Evolutionary conservation across 495 filamentous ascomycete genomes (phyloP), one percentile per base, ranked within the genome.

Genomic region (Neurospora sublineolata): DNA sequence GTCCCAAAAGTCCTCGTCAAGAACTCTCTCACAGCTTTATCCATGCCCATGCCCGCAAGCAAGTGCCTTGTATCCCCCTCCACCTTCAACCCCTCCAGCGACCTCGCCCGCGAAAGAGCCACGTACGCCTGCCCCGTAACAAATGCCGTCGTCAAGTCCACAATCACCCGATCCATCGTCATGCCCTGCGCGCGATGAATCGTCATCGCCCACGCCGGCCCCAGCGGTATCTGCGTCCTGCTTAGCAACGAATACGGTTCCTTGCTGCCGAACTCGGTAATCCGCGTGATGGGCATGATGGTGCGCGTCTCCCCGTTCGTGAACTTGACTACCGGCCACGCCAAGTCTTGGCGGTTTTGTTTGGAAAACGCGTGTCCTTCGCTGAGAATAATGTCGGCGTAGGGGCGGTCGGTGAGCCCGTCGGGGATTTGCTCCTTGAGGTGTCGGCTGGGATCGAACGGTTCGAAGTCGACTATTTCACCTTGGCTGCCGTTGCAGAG

Each of bases 141-240:
- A 76, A 97, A 99, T 3, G 93, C 91, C 60, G 84, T 86, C 0
- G 90, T 90, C 4, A 99, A 81, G 76, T 97, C 90, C 12, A 99
- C 93, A 72, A 96, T 93, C 10, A 97, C 94, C 2, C 93, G 86
- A 69, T 97, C 92, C 37, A 99, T 85, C 30, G 95, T 97, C 77
- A 97, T 93, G 6, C 94, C 94, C 78, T 99, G 94, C 3, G 93
- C 91, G 82, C 97, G 97, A 84, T 99, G 94, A 69, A 97, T 97
- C 0, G 90, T 94, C 67, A 99, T 81, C 14, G 94, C 95, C 94
- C 95, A 99, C 1, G 94, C 95, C 0, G 97, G 84, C 36, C 96
- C 94, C 16, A 99, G 84, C 3, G 94, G 92, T 75, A 94, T 80
- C 78, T 94, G 92, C 86, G 80, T 92, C 90, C 73, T 93, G 89